Evolutionary conservation across 495 filamentous ascomycete genomes (phyloP).

Genomic region (Aspergillus sclerotioniger): DNA sequence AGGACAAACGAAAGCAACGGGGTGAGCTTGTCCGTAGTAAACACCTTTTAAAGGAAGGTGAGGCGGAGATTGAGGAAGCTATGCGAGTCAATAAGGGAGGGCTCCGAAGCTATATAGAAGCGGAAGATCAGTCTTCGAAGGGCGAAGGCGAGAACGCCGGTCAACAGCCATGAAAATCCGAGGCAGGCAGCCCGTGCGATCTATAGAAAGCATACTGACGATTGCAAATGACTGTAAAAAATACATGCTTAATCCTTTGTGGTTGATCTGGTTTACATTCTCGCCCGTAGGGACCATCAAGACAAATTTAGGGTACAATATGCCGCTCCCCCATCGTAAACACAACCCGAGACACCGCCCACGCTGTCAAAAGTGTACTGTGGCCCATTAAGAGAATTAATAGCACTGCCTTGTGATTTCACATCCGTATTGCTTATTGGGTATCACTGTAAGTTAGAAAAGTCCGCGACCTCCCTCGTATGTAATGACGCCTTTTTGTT

Average conservation of each 20-base stretch:
- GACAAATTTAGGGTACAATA: neutral
- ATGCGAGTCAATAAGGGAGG: slow-evolving; percentile 76
- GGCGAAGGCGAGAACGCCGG: slow-evolving; percentile 13
- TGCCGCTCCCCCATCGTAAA: neutral
- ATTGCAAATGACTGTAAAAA: slow-evolving; percentile 1
- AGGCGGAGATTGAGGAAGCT: slow-evolving; percentile 73
- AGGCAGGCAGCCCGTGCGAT: neutral
- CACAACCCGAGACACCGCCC: neutral
- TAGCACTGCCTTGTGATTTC: slow-evolving; percentile 21
- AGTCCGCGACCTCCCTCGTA: slow-evolving; percentile 28
- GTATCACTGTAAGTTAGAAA: slow-evolving; percentile 43
- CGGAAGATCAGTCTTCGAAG: slow-evolving; percentile 17
- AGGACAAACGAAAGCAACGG: slow-evolving; percentile 68
- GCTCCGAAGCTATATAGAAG: slow-evolving; percentile 60
- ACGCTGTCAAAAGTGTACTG: neutral
- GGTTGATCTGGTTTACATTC: slow-evolving; percentile 6
- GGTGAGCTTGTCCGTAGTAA: slow-evolving; percentile 65
- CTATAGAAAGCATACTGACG: neutral
- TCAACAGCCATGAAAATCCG: neutral
- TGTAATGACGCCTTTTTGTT: slow-evolving; percentile 25
- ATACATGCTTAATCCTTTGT: slow-evolving; percentile 8
- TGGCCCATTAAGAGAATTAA: slow-evolving; percentile 13
- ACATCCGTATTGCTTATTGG: slow-evolving; percentile 32
- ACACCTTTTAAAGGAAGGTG: slow-evolving; percentile 68
- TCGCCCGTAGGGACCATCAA: neutral